These are phyloP conservation scores for Yarrowia sp. DNA, from an alignment of 805 yeast genomes.

Conservation along the genomic window DNA sequence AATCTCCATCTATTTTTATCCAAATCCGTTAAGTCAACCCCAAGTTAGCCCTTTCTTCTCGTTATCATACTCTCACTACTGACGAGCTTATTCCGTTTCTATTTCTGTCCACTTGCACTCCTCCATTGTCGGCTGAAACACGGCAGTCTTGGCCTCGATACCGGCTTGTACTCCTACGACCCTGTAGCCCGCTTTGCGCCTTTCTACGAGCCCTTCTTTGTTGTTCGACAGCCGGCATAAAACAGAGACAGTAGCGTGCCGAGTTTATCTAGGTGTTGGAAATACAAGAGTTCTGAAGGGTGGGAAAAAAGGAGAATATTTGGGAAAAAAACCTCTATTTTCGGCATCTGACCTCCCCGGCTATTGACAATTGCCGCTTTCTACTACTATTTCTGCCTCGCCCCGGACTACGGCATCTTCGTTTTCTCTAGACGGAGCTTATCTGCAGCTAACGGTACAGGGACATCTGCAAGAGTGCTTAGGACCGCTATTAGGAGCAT, in stretches of 20 bases:
- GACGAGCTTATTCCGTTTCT: background rate
- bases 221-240: slow-evolving; percentile 5
- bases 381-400: no score
- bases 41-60: background rate
- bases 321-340: no score
- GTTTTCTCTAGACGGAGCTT: background rate
- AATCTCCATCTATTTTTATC: no score
- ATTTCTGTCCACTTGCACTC: no score
- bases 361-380: no score
- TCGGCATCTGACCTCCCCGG: no score
- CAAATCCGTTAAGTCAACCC: background rate
- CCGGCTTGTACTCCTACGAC: no score
- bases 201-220: background rate
- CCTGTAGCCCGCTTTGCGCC: no score
- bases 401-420: no score
- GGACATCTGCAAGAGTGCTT: slow-evolving; percentile 8
- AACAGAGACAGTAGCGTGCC: background rate
- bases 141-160: background rate
- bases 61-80: background rate
- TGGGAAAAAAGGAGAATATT: no score
- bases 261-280: background rate
- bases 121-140: background rate
- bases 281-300: no score
- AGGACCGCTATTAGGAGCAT: background rate
- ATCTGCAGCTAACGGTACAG: slow-evolving; percentile 28